These are phyloP conservation scores for Scheffersomyces titani DNA, from an alignment of 1,139 yeast genomes.

Conservation along the genomic window DNA sequence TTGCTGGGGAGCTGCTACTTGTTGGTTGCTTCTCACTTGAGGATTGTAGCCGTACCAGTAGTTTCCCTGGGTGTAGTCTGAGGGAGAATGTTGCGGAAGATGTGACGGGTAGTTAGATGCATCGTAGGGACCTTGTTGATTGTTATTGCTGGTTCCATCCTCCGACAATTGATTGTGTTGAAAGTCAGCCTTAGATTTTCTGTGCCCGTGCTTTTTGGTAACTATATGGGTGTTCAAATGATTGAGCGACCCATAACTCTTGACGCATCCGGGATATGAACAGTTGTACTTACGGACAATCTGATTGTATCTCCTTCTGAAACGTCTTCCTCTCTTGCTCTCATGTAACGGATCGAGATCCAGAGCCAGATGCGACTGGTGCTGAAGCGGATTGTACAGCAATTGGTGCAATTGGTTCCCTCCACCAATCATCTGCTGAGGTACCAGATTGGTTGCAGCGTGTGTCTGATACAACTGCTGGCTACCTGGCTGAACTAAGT, in stretches of 20 bases:
- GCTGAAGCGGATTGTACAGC: slow-evolving; percentile 6
- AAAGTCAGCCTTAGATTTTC: slow-evolving; percentile 71
- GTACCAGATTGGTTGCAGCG: background rate
- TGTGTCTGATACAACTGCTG: background rate
- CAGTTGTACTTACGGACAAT: slow-evolving; percentile 69
- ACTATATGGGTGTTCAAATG: slow-evolving; percentile 77
- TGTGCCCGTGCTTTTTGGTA: slow-evolving; percentile 70
- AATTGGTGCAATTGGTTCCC: slow-evolving; percentile 5
- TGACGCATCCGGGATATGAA: slow-evolving; percentile 59
- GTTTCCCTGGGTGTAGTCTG: slow-evolving; percentile 24
- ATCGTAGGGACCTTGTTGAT: background rate
- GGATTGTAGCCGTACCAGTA: slow-evolving; percentile 30
- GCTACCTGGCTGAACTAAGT: background rate
- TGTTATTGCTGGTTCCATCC: slow-evolving; percentile 1
- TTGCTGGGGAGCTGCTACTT: background rate
- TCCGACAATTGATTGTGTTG: slow-evolving; percentile 20
- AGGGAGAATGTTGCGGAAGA: slow-evolving; percentile 13
- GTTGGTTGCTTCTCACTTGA: slow-evolving; percentile 1
- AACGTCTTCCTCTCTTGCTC: slow-evolving; percentile 37
- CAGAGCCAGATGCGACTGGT: slow-evolving; percentile 9
- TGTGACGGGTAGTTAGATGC: background rate
- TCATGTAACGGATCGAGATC: slow-evolving; percentile 14
- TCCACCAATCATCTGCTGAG: background rate
- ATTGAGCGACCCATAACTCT: slow-evolving; percentile 75
- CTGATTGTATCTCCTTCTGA: slow-evolving; percentile 69